phyloP scores from a whole-genome alignment of 192 early-diverging fungal species.

The Phycomyces nitens region DNA sequence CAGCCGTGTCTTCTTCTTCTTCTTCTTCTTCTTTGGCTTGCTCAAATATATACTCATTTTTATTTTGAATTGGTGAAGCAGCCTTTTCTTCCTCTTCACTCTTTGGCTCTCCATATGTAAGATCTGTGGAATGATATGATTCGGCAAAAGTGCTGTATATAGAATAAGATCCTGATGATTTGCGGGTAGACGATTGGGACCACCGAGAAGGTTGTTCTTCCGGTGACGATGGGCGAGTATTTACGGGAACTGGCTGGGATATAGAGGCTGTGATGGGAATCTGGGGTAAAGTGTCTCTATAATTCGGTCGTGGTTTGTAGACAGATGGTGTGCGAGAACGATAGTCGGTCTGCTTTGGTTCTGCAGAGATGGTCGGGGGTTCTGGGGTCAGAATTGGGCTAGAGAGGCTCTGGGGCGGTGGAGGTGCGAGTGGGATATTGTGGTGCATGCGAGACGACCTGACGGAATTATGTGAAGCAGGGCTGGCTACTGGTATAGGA shows the following conservation, averaged over 20 bases:
- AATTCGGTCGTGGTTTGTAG: too few species aligned
- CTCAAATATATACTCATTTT: too few species aligned
- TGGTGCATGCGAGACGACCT: background rate
- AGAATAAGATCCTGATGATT: slow-evolving; percentile 26
- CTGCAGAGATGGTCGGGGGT: background rate
- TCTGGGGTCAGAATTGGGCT: background rate
- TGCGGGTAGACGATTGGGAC: slow-evolving; percentile 19
- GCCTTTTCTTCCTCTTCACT: background rate
- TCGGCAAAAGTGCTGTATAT: slow-evolving; percentile 27
- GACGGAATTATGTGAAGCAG: background rate
- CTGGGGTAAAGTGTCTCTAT: too few species aligned
- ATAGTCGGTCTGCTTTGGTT: background rate
- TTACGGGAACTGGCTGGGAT: background rate
- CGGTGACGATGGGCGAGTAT: background rate
- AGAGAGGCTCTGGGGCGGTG: background rate
- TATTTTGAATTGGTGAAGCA: too few species aligned
- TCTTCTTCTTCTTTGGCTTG: background rate
- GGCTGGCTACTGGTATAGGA: background rate
- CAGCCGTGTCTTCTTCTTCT: background rate
- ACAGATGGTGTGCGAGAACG: too few species aligned
- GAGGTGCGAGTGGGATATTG: background rate
- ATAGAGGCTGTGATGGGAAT: background rate
- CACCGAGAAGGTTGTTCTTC: slow-evolving; percentile 6
- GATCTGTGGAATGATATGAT: slow-evolving; percentile 1
- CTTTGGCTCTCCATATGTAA: background rate